Evolutionary conservation across 2,329 filamentous ascomycete genomes (phyloP).

Genomic region (Ophiosphaerella herpotricha): DNA sequence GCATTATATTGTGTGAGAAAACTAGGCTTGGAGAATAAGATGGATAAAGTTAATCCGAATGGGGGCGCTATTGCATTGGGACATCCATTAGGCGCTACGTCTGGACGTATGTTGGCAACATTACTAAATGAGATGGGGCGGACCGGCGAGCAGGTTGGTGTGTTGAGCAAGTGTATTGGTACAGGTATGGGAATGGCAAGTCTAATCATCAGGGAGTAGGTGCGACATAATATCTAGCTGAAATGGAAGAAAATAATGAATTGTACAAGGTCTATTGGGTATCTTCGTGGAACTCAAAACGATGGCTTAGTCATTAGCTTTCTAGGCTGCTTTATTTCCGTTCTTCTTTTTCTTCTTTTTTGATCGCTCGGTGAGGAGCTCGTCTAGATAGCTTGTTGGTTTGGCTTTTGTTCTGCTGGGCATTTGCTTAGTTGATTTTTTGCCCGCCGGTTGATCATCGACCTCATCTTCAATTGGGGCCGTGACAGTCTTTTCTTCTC

Average conservation of each 20-base stretch:
- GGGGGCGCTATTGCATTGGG: conserved; percentile 94
- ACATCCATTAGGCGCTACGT: conserved; percentile 88
- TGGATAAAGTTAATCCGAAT: conserved; percentile 82
- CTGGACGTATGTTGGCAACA: conserved; percentile 78
- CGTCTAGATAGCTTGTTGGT: conserved; percentile 59
- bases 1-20: conserved; percentile 72
- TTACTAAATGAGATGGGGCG: conserved; percentile 71
- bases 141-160: conserved; percentile 73
- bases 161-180: conserved; percentile 82
- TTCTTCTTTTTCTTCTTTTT: conserved; percentile 55
- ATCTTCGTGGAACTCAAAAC: not conserved
- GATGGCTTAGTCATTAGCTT: not conserved
- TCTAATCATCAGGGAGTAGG: conserved; percentile 55
- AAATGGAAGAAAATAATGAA: not conserved
- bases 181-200: conserved; percentile 60
- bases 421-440: conserved; percentile 1
- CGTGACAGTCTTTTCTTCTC: conserved; percentile 2
- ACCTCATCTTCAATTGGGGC: not conserved
- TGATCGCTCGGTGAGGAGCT: conserved; percentile 54
- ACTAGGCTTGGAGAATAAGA: conserved; percentile 68
- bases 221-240: not conserved
- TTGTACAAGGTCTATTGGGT: not conserved
- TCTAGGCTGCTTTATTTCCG: not conserved
- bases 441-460: not conserved
- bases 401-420: conserved; percentile 35